phyloP scores from a whole-genome alignment of 1,284 basidiomycete genomes.

The Chondrostereum purpureum region DNA sequence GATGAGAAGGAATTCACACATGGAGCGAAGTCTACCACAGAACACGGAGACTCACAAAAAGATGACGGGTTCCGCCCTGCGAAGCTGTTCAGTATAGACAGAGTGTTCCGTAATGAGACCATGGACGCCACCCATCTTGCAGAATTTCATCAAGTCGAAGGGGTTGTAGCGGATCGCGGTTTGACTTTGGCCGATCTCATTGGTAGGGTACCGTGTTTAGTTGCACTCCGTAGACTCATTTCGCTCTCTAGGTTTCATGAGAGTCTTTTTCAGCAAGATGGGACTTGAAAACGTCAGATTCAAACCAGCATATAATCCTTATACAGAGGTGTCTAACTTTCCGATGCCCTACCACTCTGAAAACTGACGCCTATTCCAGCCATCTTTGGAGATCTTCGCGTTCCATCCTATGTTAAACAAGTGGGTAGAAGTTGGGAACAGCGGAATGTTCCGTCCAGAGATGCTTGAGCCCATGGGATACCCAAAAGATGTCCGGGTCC shows the following conservation, averaged over 20 bases:
- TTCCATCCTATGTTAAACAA: slow-evolving; percentile 93
- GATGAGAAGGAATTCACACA: slow-evolving; percentile 33
- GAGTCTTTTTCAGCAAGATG: slow-evolving; percentile 98
- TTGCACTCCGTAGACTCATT: background rate
- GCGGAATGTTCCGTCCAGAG: slow-evolving; percentile 99
- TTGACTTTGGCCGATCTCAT: slow-evolving; percentile 97
- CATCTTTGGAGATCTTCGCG: slow-evolving; percentile 98
- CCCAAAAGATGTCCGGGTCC: slow-evolving; percentile 93
- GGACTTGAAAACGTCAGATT: slow-evolving; percentile 90
- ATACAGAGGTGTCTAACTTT: slow-evolving; percentile 71
- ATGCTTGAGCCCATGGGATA: slow-evolving; percentile 99
- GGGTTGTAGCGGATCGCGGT: slow-evolving; percentile 93
- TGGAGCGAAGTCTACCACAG: slow-evolving; percentile 38
- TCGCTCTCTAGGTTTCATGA: slow-evolving; percentile 80
- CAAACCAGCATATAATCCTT: slow-evolving; percentile 97
- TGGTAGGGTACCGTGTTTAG: slow-evolving; percentile 39
- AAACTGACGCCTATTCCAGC: slow-evolving; percentile 37
- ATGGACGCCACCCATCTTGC: slow-evolving; percentile 99
- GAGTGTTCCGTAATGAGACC: slow-evolving; percentile 98
- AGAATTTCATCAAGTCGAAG: slow-evolving; percentile 99
- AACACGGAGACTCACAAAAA: slow-evolving; percentile 15
- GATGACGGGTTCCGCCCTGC: slow-evolving; percentile 88
- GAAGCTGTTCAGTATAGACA: slow-evolving; percentile 97
- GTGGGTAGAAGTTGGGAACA: slow-evolving; percentile 96
- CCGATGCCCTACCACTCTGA: background rate